A percentile compares a stretch with the other conserved stretches of the same genome.
These are phyloP conservation scores for Streptanthus diversifolius DNA, from an alignment of 345 rosid genomes.

Conservation along the genomic window DNA sequence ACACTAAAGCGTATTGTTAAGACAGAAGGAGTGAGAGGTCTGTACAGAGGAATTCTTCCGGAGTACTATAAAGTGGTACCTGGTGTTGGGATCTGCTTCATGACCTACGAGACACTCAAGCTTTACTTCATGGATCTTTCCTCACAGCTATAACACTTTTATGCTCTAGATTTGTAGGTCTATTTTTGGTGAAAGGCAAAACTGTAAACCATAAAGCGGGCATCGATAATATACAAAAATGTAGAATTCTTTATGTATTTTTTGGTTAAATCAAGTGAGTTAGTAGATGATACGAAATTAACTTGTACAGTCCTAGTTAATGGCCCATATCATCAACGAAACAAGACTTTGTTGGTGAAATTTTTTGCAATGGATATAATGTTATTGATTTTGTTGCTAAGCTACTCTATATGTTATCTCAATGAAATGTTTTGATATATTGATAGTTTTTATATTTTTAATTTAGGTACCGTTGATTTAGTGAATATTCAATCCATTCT, in stretches of 20 bases:
- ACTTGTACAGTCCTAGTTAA: not conserved
- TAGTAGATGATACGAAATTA: slow-evolving; percentile 3
- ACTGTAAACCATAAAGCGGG: slow-evolving; percentile 4
- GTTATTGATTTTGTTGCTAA: too few relatives aligned
- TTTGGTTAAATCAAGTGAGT: not conserved
- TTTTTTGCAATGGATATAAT: not conserved
- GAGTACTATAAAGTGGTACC: slow-evolving; percentile 96
- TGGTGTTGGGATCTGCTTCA: slow-evolving; percentile 89
- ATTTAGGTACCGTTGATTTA: too few relatives aligned
- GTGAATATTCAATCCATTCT: not conserved
- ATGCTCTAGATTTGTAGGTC: slow-evolving; percentile 40
- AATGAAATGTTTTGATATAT: too few relatives aligned
- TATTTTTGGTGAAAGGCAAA: slow-evolving; percentile 25
- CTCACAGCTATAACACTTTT: slow-evolving; percentile 31
- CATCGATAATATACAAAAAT: slow-evolving; percentile 1
- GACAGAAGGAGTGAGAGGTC: slow-evolving; percentile 68
- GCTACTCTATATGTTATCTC: too few relatives aligned
- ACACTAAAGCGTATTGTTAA: slow-evolving; percentile 57
- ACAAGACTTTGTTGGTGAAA: not conserved
- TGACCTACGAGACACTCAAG: slow-evolving; percentile 88
- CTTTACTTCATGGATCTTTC: slow-evolving; percentile 50
- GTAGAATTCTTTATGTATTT: not conserved
- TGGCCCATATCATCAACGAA: not conserved
- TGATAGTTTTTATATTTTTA: too few relatives aligned
- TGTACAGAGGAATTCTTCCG: slow-evolving; percentile 87